Percentiles rank a stretch among this genome's conserved stretches.
These are phyloP conservation scores for Solanum chilense DNA, from an alignment of 257 asterid genomes.

Conservation along the genomic window DNA sequence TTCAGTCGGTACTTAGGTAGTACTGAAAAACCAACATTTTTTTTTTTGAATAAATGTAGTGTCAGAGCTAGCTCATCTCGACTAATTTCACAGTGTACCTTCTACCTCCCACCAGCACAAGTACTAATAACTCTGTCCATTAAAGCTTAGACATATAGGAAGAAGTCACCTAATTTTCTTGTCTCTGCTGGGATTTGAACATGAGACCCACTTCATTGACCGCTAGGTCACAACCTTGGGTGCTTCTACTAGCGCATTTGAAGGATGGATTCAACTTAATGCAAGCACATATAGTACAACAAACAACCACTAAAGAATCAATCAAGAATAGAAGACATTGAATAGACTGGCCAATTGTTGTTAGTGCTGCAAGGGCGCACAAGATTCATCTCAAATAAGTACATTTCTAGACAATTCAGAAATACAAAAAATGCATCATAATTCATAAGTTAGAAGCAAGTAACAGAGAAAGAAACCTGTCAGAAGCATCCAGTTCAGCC, in stretches of 20 bases:
- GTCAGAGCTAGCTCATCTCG: not conserved
- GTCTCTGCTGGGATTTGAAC: not conserved
- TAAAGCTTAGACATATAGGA: not conserved
- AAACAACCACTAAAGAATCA: not conserved
- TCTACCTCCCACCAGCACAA: not conserved
- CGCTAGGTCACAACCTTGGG: not conserved
- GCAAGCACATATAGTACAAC: not conserved
- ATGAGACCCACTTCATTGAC: not conserved
- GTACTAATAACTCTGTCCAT: not conserved
- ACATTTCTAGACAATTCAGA: not conserved
- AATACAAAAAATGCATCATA: not conserved
- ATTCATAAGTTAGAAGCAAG: not conserved
- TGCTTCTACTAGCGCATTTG: not conserved
- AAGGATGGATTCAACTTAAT: not conserved
- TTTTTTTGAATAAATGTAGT: not conserved
- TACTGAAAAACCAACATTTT: too few species aligned
- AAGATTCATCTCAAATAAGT: not conserved
- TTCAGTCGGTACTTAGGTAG: too few species aligned
- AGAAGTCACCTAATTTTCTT: not conserved
- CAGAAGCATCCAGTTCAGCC: constrained; percentile 74
- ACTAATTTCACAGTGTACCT: not conserved
- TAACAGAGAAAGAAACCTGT: constrained; percentile 47
- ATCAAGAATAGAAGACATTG: not conserved
- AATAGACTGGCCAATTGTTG: not conserved
- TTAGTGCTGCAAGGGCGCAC: not conserved